Evolutionary conservation across 2,329 filamentous ascomycete species (phyloP), one percentile per base, ranked within the genome.

Genomic region (Fusarium dimerum): DNA sequence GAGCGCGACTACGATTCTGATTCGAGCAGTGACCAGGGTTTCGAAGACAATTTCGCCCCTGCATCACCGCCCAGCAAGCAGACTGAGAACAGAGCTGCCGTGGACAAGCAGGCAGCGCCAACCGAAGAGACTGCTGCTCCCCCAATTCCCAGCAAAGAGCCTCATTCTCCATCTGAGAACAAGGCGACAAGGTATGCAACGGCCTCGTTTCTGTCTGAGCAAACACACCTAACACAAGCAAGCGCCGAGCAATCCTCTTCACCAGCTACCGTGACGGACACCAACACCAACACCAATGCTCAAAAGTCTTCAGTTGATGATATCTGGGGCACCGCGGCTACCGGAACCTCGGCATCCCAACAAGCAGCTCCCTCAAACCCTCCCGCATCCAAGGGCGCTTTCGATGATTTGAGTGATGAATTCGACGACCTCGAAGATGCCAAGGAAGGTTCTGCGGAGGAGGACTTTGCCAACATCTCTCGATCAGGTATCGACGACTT

Each of bases 31-130:
- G 89, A 90, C 44, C 83, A 83, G 45, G 91, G 92, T 0, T 97
- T 97, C 67, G 93, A 95, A 45, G 94, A 99, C 67, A 88, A 97
- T 70, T 97, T 97, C 68, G 87, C 89, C 1, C 85, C 89, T 13
- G 81, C 83, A 2, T 81, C 80, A 5, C 76, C 78, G 20, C 67
- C 70, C 26, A 61, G 68, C 30, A 78, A 76, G 60, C 32, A 52
- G 16, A 54, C 48, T 6, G 55, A 51, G 13, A 56, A 55, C 15
- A 58, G 57, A 30, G 61, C 64, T 47, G 46, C 52, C 29, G 49
- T 38, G n/a, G 58, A 52, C 59, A 55, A 48, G 45, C 46, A 54
- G n/a, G 43, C 57, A 13, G 52, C 48, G 13, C 26, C 38, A 15
- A 41, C 47, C 30, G 52, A 52, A 36, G 42, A 44, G 44, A 49